Evolutionary conservation across 306 rosid species (phyloP).

Genomic region (Potentilla sterilis): DNA sequence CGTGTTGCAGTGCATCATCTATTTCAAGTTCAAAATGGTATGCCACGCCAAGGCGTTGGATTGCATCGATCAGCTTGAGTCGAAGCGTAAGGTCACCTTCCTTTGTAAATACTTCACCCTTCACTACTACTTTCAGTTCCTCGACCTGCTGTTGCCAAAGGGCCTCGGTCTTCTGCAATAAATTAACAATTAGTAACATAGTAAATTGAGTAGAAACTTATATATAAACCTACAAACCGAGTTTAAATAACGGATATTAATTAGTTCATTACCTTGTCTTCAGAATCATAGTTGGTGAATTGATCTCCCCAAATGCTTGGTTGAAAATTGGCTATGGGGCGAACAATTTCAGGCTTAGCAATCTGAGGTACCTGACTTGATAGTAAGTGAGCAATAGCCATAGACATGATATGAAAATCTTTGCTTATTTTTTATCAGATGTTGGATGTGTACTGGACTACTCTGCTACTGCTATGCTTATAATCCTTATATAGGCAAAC

Average conservation of each 20-base stretch:
- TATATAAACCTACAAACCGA: neutral
- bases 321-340: neutral
- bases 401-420: too few relatives aligned
- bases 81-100: neutral
- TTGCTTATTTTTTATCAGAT: too few relatives aligned
- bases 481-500: too few relatives aligned
- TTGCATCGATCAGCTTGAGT: conserved; percentile 13
- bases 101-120: neutral
- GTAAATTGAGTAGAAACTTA: neutral
- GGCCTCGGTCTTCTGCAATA: neutral
- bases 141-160: conserved; percentile 11
- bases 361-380: neutral
- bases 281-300: neutral
- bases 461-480: too few relatives aligned
- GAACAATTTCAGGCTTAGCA: neutral
- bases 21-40: conserved; percentile 40
- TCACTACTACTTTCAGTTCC: conserved; percentile 31
- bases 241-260: neutral
- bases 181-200: neutral
- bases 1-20: conserved; percentile 17
- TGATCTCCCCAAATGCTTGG: neutral
- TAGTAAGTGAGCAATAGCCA: too few relatives aligned
- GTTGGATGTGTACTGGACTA: too few relatives aligned
- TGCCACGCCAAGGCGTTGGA: conserved; percentile 27
- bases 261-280: neutral